Percentiles rank a stretch among this genome's conserved stretches.
phyloP scores from a whole-genome alignment of 2,329 filamentous ascomycete genomes.

The Colletotrichum sp. region DNA sequence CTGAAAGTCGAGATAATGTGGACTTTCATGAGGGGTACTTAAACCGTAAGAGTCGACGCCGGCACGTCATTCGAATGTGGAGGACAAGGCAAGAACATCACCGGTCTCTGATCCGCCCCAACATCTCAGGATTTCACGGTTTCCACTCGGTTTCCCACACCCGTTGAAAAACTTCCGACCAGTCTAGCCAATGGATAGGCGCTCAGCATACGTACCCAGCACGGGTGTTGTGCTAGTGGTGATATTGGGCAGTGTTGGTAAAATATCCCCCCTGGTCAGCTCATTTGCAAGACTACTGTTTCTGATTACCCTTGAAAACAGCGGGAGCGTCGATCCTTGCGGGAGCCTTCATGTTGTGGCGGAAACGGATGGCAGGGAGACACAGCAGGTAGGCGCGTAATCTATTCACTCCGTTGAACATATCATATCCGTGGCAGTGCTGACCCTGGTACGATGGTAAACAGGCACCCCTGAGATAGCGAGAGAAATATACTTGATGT shows the following conservation, averaged over 20 bases:
- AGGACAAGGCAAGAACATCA: background rate
- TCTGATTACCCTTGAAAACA: background rate
- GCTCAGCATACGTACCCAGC: background rate
- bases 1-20: background rate
- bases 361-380: background rate
- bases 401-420: background rate
- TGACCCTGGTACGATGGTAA: background rate
- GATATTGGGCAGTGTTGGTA: background rate
- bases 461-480: background rate
- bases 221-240: background rate
- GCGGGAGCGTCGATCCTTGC: background rate
- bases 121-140: background rate
- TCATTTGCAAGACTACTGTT: background rate
- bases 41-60: background rate
- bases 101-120: background rate
- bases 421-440: background rate
- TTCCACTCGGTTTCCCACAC: background rate
- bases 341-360: background rate
- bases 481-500: background rate
- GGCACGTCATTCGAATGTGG: background rate
- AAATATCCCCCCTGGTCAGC: background rate
- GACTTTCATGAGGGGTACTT: background rate
- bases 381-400: background rate
- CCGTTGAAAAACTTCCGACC: background rate
- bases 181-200: background rate